Conservation (phyloP, 2,329 filamentous ascomycete species). For the Furcasterigmium furcatum region DNA sequence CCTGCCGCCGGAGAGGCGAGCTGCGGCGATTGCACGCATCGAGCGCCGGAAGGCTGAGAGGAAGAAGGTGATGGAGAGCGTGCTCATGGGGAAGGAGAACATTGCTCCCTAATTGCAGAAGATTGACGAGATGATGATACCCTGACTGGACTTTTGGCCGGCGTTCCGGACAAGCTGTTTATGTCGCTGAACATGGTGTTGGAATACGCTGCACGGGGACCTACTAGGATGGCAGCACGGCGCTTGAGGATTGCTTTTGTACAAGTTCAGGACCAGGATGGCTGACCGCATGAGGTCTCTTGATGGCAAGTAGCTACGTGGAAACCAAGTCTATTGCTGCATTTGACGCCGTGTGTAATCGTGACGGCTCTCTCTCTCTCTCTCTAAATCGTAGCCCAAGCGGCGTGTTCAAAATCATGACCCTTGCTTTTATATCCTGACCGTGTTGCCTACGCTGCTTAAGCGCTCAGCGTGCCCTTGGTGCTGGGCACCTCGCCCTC, state of each 20-base stretch:
- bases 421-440: not conserved
- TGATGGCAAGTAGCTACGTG: not conserved
- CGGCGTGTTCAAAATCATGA: too few species aligned
- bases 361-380: not conserved
- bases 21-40: constrained; percentile 52
- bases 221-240: constrained; percentile 8
- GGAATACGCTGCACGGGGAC: constrained; percentile 9
- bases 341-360: not conserved
- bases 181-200: constrained; percentile 5
- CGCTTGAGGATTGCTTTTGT: constrained; percentile 8
- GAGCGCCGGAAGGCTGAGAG: constrained; percentile 52
- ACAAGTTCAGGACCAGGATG: too few species aligned
- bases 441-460: too few species aligned
- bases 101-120: constrained; percentile 19
- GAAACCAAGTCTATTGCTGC: not conserved
- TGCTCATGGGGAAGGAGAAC: constrained; percentile 46
- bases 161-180: constrained; percentile 2
- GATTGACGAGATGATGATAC: not conserved
- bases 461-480: constrained; percentile 80
- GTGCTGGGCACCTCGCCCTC: constrained; percentile 95
- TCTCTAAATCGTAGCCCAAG: too few species aligned
- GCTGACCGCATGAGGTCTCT: too few species aligned
- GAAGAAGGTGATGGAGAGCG: constrained; percentile 26
- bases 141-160: not conserved
- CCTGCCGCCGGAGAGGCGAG: constrained; percentile 47